Percentiles rank a stretch among this genome's conserved stretches.
Evolutionary conservation across 2,329 filamentous ascomycete genomes (phyloP).

Genomic region (Mollisia scopiformis): DNA sequence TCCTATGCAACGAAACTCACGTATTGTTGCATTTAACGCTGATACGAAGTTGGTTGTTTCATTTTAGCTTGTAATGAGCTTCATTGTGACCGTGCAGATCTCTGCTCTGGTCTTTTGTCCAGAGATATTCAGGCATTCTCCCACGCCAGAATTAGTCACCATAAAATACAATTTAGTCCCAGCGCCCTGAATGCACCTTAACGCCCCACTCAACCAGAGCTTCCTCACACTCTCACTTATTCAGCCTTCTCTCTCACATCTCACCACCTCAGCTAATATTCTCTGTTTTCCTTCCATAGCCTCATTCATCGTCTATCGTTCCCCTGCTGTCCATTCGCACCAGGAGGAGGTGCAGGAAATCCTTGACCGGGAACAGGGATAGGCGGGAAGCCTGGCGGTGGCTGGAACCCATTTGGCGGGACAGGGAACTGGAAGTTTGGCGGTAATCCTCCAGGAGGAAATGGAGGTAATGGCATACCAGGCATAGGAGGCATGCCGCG

Average conservation of each 20-base stretch:
- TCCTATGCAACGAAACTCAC: too few species aligned
- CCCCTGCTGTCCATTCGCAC: slow-evolving; percentile 12
- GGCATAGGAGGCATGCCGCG: slow-evolving; percentile 35
- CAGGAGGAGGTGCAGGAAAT: background rate
- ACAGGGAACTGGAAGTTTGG: slow-evolving; percentile 55
- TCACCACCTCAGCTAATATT: background rate
- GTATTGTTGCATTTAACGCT: too few species aligned
- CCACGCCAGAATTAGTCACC: background rate
- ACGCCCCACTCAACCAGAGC: background rate
- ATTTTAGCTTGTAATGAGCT: background rate
- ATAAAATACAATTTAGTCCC: background rate
- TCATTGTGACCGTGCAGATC: background rate
- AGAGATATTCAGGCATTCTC: background rate
- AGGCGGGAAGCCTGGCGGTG: slow-evolving; percentile 23
- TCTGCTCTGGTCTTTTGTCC: background rate
- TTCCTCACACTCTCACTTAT: slow-evolving; percentile 1
- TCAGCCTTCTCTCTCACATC: background rate
- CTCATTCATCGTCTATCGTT: slow-evolving; percentile 19
- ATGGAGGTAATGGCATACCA: slow-evolving; percentile 47
- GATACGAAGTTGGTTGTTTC: background rate
- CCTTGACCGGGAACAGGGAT: slow-evolving; percentile 18
- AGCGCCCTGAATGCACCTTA: background rate
- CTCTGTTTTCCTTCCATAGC: background rate
- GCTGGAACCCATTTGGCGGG: slow-evolving; percentile 33
- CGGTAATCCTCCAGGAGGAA: slow-evolving; percentile 49